Percentiles rank a stretch among this genome's conserved stretches.
Conservation (phyloP, 257 asterid genomes). For the Rehmannia glutinosa region DNA sequence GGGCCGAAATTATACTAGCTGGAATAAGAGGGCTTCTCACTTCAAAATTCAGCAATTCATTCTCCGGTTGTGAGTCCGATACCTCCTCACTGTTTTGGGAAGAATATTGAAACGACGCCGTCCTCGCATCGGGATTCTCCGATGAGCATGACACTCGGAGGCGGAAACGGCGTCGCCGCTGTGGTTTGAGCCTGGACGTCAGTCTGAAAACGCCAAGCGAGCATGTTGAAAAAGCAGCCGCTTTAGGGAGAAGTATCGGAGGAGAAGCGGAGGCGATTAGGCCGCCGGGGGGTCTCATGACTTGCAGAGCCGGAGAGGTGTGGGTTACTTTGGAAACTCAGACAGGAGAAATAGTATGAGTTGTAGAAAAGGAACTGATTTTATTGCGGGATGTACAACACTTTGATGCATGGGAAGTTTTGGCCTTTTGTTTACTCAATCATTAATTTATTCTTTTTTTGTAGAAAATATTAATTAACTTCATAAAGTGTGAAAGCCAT, state of each 20-base stretch:
- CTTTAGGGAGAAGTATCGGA: slow-evolving; percentile 6
- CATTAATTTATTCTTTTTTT: too few relatives aligned
- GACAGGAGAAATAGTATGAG: neutral
- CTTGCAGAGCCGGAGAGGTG: slow-evolving; percentile 6
- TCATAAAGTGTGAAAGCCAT: neutral
- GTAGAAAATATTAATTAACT: too few relatives aligned
- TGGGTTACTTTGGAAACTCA: slow-evolving; percentile 18
- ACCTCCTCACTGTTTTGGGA: slow-evolving; percentile 20
- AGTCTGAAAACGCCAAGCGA: slow-evolving; percentile 10
- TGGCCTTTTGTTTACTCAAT: too few relatives aligned
- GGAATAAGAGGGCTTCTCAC: slow-evolving; percentile 47
- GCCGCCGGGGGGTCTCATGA: slow-evolving; percentile 30
- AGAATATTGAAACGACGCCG: slow-evolving; percentile 17
- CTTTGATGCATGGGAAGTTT: neutral
- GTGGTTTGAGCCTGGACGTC: slow-evolving; percentile 20
- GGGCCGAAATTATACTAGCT: slow-evolving; percentile 25
- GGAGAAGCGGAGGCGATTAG: slow-evolving; percentile 22
- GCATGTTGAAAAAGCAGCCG: neutral
- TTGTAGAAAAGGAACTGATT: slow-evolving; percentile 4
- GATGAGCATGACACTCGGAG: slow-evolving; percentile 25
- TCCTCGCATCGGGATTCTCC: slow-evolving; percentile 16
- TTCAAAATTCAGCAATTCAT: slow-evolving; percentile 37
- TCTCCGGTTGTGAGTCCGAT: slow-evolving; percentile 18
- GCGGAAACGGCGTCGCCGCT: slow-evolving; percentile 17
- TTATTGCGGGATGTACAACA: slow-evolving; percentile 22